phyloP scores from a whole-genome alignment of 2,329 filamentous ascomycete genomes.

The Phoma sp. region DNA sequence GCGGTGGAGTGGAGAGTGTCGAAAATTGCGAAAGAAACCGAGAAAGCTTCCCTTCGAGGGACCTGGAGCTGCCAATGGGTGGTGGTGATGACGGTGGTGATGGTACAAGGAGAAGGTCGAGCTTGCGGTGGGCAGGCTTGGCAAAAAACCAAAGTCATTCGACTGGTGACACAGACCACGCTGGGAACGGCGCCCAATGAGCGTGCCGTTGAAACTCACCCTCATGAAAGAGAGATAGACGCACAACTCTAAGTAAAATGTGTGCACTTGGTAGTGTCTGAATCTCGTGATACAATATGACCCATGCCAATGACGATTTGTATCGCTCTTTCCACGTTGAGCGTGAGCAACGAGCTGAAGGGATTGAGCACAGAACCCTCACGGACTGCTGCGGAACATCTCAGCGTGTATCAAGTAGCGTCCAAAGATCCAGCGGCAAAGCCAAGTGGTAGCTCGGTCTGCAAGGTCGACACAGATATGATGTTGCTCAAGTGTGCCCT shows the following conservation, averaged over 20 bases:
- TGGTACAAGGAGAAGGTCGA: constrained; percentile 31
- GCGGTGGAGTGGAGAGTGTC: constrained; percentile 50
- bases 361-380: neutral
- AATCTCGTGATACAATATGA: neutral
- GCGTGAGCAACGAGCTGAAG: neutral
- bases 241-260: neutral
- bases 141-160: constrained; percentile 24
- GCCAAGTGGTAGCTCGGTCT: neutral
- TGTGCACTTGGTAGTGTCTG: too few relatives aligned
- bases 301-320: neutral
- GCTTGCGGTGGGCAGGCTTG: constrained; percentile 20
- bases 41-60: constrained; percentile 45
- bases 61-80: constrained; percentile 48
- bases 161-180: constrained; percentile 16
- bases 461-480: neutral
- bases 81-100: constrained; percentile 42
- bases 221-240: neutral
- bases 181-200: constrained; percentile 13
- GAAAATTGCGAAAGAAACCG: constrained; percentile 43
- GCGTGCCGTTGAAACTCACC: constrained; percentile 11
- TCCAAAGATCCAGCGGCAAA: neutral
- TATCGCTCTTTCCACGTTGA: neutral
- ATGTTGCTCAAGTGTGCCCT: neutral
- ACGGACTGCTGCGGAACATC: neutral
- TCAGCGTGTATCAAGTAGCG: neutral